These are phyloP conservation scores for Warburgia ugandensis DNA, from an alignment of 164 flowering plant species.

Conservation along the genomic window DNA sequence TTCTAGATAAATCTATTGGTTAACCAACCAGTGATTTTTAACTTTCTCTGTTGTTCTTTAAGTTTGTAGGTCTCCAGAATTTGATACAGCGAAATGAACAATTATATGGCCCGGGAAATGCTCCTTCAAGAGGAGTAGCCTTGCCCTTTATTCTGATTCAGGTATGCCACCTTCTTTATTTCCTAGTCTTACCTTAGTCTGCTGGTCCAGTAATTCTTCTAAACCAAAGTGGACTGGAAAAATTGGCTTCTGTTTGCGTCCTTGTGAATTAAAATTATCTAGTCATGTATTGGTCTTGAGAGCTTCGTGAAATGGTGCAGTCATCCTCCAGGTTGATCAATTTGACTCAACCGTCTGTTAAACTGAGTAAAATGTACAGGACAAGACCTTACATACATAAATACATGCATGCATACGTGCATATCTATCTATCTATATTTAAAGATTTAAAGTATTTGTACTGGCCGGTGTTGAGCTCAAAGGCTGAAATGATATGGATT, in stretches of 20 bases:
- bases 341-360: too few relatives aligned
- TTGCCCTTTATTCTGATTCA: conserved; percentile 93
- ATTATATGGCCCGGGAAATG: conserved; percentile 64
- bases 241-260: background rate
- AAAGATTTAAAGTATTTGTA: too few relatives aligned
- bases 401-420: too few relatives aligned
- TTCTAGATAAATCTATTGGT: background rate
- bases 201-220: background rate
- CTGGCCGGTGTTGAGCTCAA: too few relatives aligned
- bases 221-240: background rate
- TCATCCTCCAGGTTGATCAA: too few relatives aligned
- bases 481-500: too few relatives aligned
- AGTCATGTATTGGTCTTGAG: too few relatives aligned
- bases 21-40: conserved; percentile 1
- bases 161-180: conserved; percentile 31
- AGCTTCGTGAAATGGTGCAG: too few relatives aligned
- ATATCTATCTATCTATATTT: too few relatives aligned
- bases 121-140: conserved; percentile 83
- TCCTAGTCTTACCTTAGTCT: background rate
- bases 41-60: conserved; percentile 13
- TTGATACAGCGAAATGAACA: conserved; percentile 80
- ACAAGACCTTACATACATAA: too few relatives aligned
- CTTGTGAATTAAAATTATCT: background rate
- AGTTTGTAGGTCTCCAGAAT: conserved; percentile 78
- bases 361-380: too few relatives aligned